phyloP scores from a whole-genome alignment of 2,329 filamentous ascomycete species.

The Pleomassaria siparia region DNA sequence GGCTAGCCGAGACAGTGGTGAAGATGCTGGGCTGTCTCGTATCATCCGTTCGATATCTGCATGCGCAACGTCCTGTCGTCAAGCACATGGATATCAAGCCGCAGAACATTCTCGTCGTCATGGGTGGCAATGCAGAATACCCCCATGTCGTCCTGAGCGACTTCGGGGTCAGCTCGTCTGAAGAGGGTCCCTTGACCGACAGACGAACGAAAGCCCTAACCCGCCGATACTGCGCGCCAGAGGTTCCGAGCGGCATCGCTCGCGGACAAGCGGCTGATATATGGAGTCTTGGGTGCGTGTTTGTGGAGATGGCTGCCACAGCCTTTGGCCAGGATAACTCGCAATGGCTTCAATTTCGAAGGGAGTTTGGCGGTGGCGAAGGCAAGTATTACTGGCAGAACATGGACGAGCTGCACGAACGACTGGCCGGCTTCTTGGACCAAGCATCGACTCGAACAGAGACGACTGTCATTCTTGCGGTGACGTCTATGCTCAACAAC shows the following conservation, averaged over 20 bases:
- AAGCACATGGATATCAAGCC: conserved; percentile 44
- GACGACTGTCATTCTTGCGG: conserved; percentile 25
- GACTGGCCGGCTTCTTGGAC: conserved; percentile 25
- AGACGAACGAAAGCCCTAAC: conserved; percentile 29
- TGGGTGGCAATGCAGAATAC: conserved; percentile 28
- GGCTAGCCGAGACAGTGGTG: conserved; percentile 25
- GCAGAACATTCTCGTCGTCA: conserved; percentile 41
- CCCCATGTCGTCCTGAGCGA: conserved; percentile 41
- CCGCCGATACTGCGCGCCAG: conserved; percentile 39
- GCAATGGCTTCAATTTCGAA: conserved; percentile 29
- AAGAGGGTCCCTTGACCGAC: conserved; percentile 15
- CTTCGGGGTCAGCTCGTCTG: conserved; percentile 39
- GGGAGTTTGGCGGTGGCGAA: conserved; percentile 29
- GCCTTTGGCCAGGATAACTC: conserved; percentile 25
- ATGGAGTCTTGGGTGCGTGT: conserved; percentile 95
- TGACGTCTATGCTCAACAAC: conserved; percentile 34
- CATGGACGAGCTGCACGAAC: conserved; percentile 28
- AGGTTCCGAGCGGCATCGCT: conserved; percentile 30
- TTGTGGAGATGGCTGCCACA: conserved; percentile 81
- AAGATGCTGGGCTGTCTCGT: conserved; percentile 42
- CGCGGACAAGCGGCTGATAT: conserved; percentile 62
- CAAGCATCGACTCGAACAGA: conserved; percentile 21
- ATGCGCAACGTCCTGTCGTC: conserved; percentile 39
- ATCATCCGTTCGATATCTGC: conserved; percentile 39
- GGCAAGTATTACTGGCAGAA: conserved; percentile 42